A percentile compares a stretch with the other conserved stretches of the same genome.
phyloP scores from a whole-genome alignment of 169 alveolate species.

The Plasmodium cynomolgi region DNA sequence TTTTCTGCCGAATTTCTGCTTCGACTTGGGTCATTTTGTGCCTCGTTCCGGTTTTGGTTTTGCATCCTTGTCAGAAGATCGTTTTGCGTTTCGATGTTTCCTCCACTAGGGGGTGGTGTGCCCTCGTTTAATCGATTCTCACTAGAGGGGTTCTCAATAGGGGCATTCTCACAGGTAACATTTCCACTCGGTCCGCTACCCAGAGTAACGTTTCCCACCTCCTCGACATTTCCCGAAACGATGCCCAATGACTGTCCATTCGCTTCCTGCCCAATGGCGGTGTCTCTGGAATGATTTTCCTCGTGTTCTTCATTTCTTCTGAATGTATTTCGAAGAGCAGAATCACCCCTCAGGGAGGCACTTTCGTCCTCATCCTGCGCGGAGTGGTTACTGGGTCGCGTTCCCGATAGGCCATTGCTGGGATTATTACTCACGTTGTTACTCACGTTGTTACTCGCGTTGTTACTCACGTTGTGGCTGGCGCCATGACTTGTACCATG shows the following conservation, averaged over 20 bases:
- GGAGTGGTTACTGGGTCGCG: neutral
- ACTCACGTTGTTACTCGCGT: neutral
- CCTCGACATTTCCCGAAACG: neutral
- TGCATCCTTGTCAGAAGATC: neutral
- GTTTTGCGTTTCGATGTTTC: conserved; percentile 1
- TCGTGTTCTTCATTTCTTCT: neutral
- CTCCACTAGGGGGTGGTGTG: neutral
- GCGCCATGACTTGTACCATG: neutral
- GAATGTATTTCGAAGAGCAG: neutral
- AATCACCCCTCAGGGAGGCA: neutral
- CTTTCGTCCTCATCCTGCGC: neutral
- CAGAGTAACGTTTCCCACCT: neutral
- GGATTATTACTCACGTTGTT: neutral
- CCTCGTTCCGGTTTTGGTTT: neutral
- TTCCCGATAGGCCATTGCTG: neutral
- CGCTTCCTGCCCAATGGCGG: neutral
- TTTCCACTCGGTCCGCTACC: neutral
- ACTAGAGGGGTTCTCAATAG: neutral
- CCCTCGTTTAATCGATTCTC: neutral
- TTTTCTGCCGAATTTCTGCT: conserved; percentile 3
- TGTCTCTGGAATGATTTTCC: neutral
- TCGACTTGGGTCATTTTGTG: neutral
- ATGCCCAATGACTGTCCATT: neutral
- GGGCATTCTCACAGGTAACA: neutral
- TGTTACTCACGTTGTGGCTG: neutral